Conservation (phyloP, 257 asterid genomes). For the Scutellaria galericulata region DNA sequence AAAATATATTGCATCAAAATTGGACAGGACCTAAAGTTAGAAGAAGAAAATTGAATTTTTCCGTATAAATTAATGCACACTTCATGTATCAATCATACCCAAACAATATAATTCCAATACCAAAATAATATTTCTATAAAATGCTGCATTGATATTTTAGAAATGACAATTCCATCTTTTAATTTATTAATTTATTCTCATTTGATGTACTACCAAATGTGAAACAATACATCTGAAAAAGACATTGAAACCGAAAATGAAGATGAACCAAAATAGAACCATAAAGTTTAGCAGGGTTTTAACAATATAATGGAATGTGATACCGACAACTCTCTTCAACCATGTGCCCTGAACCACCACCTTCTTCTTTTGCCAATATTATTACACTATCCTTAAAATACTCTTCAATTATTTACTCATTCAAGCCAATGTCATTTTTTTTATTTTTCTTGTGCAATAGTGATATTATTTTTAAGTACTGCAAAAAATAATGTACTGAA, state of each 20-base stretch:
- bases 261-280: constrained; percentile 11
- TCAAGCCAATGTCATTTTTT: neutral
- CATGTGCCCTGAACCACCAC: constrained; percentile 37
- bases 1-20: no score
- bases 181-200: neutral
- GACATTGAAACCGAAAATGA: constrained; percentile 24
- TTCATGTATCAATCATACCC: no score
- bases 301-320: constrained; percentile 35
- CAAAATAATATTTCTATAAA: no score
- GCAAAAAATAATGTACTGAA: no score
- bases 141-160: neutral
- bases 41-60: no score
- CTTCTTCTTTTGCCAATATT: constrained; percentile 14
- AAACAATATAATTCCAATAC: no score
- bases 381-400: neutral
- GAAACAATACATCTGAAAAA: constrained; percentile 16
- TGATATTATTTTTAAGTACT: no score
- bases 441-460: neutral
- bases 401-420: neutral
- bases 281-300: constrained; percentile 6
- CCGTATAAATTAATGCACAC: no score
- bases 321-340: constrained; percentile 31
- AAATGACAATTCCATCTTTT: neutral
- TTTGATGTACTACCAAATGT: neutral
- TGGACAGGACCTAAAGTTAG: no score